Percentiles rank a stretch among this genome's conserved stretches.
These are phyloP conservation scores for Anisogramma anomala DNA, from an alignment of 2,329 filamentous ascomycete genomes.

Conservation along the genomic window DNA sequence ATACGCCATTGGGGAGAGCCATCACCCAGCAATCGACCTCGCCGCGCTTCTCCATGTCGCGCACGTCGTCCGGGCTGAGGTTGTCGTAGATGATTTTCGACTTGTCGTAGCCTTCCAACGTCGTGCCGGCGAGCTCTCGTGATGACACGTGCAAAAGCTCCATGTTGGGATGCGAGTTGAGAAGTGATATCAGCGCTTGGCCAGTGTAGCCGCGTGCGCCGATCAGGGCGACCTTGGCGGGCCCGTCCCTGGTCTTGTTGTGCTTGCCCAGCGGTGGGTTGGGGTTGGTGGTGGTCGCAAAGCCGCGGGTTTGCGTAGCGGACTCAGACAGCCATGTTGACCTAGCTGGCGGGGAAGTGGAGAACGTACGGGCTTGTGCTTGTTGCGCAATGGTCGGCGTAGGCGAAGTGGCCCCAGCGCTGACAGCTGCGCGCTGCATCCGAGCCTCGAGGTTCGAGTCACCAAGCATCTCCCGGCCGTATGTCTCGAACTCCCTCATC, in stretches of 20 bases:
- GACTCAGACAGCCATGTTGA: slow-evolving; percentile 10
- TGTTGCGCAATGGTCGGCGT: slow-evolving; percentile 35
- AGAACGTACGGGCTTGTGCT: slow-evolving; percentile 57
- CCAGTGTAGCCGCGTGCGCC: slow-evolving; percentile 91
- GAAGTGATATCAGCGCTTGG: slow-evolving; percentile 74
- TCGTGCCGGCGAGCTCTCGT: slow-evolving; percentile 77
- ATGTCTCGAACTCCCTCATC: slow-evolving; percentile 72
- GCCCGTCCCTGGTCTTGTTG: slow-evolving; percentile 70
- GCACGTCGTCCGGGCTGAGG: slow-evolving; percentile 74
- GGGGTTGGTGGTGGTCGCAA: slow-evolving; percentile 62
- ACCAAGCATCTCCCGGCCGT: slow-evolving; percentile 77
- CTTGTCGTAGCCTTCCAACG: slow-evolving; percentile 83
- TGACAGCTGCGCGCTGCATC: slow-evolving; percentile 63
- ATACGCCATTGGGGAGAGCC: slow-evolving; percentile 91
- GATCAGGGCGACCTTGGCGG: slow-evolving; percentile 74
- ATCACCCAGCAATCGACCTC: slow-evolving; percentile 95
- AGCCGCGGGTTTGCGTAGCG: slow-evolving; percentile 28
- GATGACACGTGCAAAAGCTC: slow-evolving; percentile 88
- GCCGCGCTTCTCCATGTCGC: slow-evolving; percentile 69
- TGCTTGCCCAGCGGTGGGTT: slow-evolving; percentile 84
- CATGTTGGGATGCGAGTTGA: slow-evolving; percentile 81
- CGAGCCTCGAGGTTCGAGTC: slow-evolving; percentile 83
- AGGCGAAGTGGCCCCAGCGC: slow-evolving; percentile 23
- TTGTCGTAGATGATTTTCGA: slow-evolving; percentile 88
- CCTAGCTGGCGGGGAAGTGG: slow-evolving; percentile 38